A percentile compares a stretch with the other conserved stretches of the same genome.
Conservation (phyloP, 768 basidiomycete genomes). For the Cytidiella melzeri region DNA sequence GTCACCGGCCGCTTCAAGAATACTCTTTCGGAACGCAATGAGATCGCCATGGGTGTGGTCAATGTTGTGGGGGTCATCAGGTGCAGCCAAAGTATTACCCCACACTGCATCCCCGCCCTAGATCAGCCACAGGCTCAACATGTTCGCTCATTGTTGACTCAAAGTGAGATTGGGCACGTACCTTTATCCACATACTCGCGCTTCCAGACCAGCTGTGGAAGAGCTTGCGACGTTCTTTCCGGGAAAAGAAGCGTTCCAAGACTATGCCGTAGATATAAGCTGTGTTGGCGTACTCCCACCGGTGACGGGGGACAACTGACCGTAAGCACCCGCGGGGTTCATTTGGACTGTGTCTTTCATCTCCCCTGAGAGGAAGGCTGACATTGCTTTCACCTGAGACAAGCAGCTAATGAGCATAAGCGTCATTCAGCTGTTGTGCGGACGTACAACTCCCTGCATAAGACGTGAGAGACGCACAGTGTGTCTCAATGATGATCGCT, state of each 20-base stretch:
- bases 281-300: not conserved
- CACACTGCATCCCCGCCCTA: conserved; percentile 82
- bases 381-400: conserved; percentile 84
- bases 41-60: conserved; percentile 73
- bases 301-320: conserved; percentile 30
- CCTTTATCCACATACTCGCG: conserved; percentile 93
- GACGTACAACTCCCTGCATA: conserved; percentile 64
- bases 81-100: conserved; percentile 71
- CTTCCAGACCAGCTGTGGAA: conserved; percentile 96
- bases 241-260: conserved; percentile 83
- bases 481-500: too few relatives aligned
- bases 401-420: not conserved
- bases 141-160: too few relatives aligned
- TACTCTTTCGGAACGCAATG: conserved; percentile 62
- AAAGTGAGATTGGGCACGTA: too few relatives aligned
- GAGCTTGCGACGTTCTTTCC: conserved; percentile 79
- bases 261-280: conserved; percentile 34
- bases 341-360: conserved; percentile 91
- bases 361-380: conserved; percentile 92
- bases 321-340: conserved; percentile 75
- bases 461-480: not conserved
- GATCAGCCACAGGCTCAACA: too few relatives aligned
- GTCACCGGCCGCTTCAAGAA: conserved; percentile 11
- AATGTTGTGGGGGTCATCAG: conserved; percentile 60
- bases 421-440: not conserved